Evolutionary conservation across 352 stramenopile genomes (phyloP).

Genomic region (Pelagophyceae sp.): DNA sequence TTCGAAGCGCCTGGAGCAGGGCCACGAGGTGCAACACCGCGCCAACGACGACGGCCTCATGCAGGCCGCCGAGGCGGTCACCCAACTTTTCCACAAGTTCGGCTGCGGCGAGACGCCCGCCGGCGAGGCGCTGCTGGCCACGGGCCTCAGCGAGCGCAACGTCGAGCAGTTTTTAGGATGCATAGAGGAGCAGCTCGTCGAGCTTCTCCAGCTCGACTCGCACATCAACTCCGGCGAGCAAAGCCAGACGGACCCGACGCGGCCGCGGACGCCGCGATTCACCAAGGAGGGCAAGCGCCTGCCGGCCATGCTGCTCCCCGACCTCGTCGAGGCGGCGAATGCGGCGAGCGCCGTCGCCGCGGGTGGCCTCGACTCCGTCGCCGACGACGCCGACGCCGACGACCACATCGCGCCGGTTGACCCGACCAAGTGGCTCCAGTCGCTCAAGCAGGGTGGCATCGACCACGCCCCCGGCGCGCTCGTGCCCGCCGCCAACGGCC

Average conservation of each 20-base stretch:
- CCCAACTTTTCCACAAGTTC: not conserved
- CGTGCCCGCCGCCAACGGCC: too few relatives aligned
- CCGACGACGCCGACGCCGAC: not conserved
- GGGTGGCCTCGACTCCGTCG: not conserved
- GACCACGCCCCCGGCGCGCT: not conserved
- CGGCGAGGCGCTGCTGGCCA: not conserved
- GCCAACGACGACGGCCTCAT: not conserved
- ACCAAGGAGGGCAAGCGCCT: constrained; percentile 7
- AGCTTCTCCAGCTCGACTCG: constrained; percentile 20
- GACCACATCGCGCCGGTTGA: not conserved
- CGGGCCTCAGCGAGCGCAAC: constrained; percentile 26
- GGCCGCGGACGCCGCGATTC: not conserved
- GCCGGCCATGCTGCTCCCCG: not conserved
- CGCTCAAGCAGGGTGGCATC: not conserved
- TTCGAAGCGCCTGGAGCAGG: not conserved
- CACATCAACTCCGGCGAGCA: not conserved
- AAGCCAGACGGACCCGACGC: not conserved
- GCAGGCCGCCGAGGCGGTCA: not conserved
- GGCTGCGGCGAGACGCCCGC: constrained; percentile 1
- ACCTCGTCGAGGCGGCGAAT: not conserved
- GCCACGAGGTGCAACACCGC: not conserved
- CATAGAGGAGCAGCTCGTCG: constrained; percentile 26
- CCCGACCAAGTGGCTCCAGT: not conserved
- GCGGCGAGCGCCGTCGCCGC: not conserved
- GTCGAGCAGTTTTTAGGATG: constrained; percentile 30